Conservation (phyloP, 176 grass and related monocot species). For the Oryza australiensis region DNA sequence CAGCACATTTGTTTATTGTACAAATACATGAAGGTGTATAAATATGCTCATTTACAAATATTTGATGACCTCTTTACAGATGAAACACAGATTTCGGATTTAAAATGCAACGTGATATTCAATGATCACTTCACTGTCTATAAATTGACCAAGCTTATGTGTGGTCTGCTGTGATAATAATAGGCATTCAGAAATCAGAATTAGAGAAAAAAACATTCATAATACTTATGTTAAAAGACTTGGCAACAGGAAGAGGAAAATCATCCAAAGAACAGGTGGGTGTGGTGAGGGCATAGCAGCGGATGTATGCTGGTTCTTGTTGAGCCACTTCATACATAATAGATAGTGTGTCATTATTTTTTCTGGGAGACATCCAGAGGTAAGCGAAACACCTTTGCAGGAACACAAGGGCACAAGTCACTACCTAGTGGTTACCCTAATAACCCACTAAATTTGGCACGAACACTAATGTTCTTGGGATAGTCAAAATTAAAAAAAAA, state of each 20-base stretch:
- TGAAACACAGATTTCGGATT: not conserved
- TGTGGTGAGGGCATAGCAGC: not conserved
- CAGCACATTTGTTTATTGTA: not conserved
- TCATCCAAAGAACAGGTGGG: not conserved
- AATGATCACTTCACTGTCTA: slow-evolving; percentile 1
- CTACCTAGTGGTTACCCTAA: not conserved
- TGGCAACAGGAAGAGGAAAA: not conserved
- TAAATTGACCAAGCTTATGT: not conserved
- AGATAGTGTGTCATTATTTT: not conserved
- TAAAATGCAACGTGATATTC: not conserved
- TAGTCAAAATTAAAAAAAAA: not conserved
- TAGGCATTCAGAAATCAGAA: not conserved
- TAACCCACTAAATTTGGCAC: slow-evolving; percentile 5
- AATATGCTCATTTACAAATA: slow-evolving; percentile 19
- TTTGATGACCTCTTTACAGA: not conserved
- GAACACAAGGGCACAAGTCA: not conserved
- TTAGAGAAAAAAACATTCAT: not conserved
- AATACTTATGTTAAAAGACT: not conserved
- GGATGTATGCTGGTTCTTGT: not conserved
- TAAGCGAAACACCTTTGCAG: not conserved
- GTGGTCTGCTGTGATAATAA: not conserved
- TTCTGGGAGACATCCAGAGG: not conserved
- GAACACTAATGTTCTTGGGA: not conserved
- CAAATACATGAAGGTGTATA: not conserved
- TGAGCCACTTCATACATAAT: not conserved